Base-by-base conservation (phyloP, 306 rosid genomes). In the Datisca glomerata region DNA sequence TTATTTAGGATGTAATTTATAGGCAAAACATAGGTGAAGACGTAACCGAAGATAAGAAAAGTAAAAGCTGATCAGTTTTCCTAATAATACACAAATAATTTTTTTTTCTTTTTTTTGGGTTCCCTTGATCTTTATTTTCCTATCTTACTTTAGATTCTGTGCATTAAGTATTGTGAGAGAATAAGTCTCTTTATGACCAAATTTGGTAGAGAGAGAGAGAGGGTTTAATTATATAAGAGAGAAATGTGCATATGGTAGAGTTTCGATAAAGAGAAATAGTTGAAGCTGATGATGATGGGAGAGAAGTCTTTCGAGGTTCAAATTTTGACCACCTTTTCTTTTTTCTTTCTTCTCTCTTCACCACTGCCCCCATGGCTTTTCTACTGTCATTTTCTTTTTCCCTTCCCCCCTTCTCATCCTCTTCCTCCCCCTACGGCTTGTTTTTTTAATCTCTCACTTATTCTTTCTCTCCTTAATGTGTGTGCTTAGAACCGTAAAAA, bases 211-310 rank as follows among this genome's bases (percentile, higher is more conserved):
- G 14, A 11, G 14, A 14, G 17, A 35, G 17, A 14, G 41, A 14
- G 4, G n/a, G 41, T 8, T 6, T 10, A 14, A 35, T 6, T 13
- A 27, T 11, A 27, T 18, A 27, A 21, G 16, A 42, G 20, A 17
- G 21, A 39, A 21, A 39, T 18, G 42, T 23, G 59, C 56, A 65
- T 74, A 56, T 36, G 45, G 86, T 74, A 64, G 86, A 69, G 87
- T 87, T 87, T 79, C 94, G 93, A 87, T 87, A 87, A 87, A 87
- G 96, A n/a, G n/a, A n/a, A n/a, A 74, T 67, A 73, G 87, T 75
- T 74, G 93, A 76, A 71, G 93, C 62, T 76, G 86, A 74, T 80
- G 75, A 75, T 80, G 80, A 72, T 78, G 80, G 73, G 65, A 73
- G 80, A 79, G 72, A 76, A 78, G 81, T 71, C 75, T 81, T 86